Conservation (phyloP, 352 stramenopile species). For the Globisporangium barbulae region DNA sequence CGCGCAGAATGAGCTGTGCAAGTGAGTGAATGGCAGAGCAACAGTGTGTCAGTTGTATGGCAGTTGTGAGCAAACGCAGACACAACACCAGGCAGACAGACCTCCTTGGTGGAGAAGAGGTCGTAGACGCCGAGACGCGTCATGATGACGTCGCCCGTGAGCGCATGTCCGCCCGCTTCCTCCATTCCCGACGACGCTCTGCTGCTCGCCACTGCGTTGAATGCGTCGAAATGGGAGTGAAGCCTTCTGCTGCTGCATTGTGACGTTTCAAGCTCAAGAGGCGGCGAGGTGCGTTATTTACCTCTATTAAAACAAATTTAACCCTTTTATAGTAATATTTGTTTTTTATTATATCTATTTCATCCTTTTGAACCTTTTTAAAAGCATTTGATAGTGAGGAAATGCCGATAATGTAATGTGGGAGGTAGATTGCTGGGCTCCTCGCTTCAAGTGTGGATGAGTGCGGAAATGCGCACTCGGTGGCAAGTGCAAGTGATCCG, state of each 20-base stretch:
- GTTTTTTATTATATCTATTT: not conserved
- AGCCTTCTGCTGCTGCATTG: not conserved
- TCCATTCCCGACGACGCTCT: not conserved
- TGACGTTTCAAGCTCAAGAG: conserved; percentile 35
- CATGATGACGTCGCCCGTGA: conserved; percentile 59
- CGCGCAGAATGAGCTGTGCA: conserved; percentile 64
- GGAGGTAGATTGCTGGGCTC: not conserved
- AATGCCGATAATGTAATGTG: not conserved
- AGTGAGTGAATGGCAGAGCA: not conserved
- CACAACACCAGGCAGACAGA: conserved; percentile 16
- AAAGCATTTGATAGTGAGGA: not conserved
- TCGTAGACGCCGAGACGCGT: conserved; percentile 59
- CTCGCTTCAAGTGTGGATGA: conserved; percentile 3
- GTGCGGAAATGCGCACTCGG: conserved; percentile 18
- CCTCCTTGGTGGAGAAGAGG: conserved; percentile 59
- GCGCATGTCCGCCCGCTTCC: not conserved
- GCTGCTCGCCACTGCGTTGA: not conserved
- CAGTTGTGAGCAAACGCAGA: not conserved
- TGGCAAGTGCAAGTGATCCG: conserved; percentile 12
- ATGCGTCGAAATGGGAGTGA: not conserved
- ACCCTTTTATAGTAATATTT: no score
- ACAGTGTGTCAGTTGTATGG: not conserved
- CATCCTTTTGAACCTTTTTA: not conserved
- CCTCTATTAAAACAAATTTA: no score
- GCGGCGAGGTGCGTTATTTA: not conserved